A percentile compares a stretch with the other conserved stretches of the same genome.
phyloP scores from a whole-genome alignment of 2,329 filamentous ascomycete genomes.

The Calonectria pteridis region DNA sequence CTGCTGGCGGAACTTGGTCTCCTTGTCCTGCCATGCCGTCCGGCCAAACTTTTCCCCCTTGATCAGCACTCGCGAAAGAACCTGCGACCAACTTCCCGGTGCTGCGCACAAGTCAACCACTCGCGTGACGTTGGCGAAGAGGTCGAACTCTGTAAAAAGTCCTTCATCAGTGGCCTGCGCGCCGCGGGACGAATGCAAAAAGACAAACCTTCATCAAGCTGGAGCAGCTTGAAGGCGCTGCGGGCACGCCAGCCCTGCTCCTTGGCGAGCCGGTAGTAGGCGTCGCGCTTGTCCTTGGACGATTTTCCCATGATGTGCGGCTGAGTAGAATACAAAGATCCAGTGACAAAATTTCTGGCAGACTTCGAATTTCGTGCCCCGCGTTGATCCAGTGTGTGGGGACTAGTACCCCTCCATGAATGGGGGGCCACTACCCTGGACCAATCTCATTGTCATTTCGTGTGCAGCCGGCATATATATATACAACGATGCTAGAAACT shows the following conservation, averaged over 20 bases:
- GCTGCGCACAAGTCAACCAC: constrained; percentile 97
- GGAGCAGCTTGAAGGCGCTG: constrained; percentile 96
- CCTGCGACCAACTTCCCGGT: constrained; percentile 97
- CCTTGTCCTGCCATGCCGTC: constrained; percentile 87
- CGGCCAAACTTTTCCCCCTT: constrained; percentile 92
- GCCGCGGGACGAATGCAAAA: neutral
- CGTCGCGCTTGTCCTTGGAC: constrained; percentile 98
- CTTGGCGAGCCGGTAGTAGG: constrained; percentile 97
- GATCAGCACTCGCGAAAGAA: constrained; percentile 92
- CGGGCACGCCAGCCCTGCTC: constrained; percentile 98
- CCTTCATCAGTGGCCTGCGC: constrained; percentile 21
- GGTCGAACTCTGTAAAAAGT: constrained; percentile 78
- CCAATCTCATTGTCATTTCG: neutral
- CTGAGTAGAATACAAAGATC: constrained; percentile 6
- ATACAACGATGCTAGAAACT: neutral
- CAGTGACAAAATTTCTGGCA: constrained; percentile 25
- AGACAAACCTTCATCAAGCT: constrained; percentile 81
- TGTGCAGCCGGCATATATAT: neutral
- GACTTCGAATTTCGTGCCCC: constrained; percentile 43
- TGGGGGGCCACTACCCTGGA: constrained; percentile 28
- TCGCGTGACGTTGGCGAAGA: constrained; percentile 89
- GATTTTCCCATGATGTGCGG: constrained; percentile 84
- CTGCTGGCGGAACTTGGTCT: constrained; percentile 73
- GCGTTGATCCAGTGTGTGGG: constrained; percentile 36
- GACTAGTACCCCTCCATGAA: constrained; percentile 21